phyloP scores from a whole-genome alignment of 345 rosid genomes.

The Euphorbia peplus region DNA sequence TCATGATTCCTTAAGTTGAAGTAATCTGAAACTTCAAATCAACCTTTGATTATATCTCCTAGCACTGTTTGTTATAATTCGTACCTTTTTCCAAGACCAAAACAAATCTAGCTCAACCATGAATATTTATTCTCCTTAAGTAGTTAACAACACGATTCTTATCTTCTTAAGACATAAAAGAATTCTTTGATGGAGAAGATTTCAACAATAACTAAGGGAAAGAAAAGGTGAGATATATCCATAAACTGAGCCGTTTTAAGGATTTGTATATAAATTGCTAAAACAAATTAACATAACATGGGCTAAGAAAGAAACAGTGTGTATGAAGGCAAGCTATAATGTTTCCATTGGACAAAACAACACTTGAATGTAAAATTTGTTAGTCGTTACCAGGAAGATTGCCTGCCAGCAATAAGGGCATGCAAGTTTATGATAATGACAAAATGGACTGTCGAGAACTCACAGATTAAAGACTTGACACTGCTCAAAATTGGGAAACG shows the following conservation, averaged over 20 bases:
- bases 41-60: neutral
- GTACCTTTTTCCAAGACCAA: neutral
- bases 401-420: neutral
- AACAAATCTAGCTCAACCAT: neutral
- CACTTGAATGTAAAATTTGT: neutral
- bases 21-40: neutral
- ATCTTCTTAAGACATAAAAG: neutral
- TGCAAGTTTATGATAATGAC: neutral
- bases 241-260: neutral
- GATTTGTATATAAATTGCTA: neutral
- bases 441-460: neutral
- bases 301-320: neutral
- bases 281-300: neutral
- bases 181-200: neutral
- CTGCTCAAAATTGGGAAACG: neutral
- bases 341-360: neutral
- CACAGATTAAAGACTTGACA: neutral
- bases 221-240: neutral
- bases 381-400: neutral
- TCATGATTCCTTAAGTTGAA: too few species aligned
- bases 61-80: neutral
- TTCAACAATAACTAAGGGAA: neutral
- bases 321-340: neutral
- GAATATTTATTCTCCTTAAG: neutral
- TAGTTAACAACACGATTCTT: neutral